phyloP scores from a whole-genome alignment of 129 eudicot genomes.

The Pittosporum tobira region DNA sequence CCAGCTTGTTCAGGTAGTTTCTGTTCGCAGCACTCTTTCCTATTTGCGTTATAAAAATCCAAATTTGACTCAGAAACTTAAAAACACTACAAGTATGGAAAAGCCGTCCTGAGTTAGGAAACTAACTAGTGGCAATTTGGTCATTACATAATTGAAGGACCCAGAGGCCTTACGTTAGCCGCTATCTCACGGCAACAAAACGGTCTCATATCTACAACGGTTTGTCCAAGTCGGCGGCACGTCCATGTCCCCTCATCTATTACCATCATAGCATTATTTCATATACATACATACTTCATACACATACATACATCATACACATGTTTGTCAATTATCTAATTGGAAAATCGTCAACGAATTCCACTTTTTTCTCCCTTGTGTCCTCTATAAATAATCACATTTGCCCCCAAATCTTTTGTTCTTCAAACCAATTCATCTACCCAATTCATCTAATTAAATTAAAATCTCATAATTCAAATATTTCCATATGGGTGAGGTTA shows the following conservation, averaged over 20 bases:
- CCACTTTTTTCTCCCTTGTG: background rate
- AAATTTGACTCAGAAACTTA: too few relatives aligned
- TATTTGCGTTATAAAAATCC: too few relatives aligned
- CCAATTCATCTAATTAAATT: background rate
- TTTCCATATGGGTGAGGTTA: constrained; percentile 41
- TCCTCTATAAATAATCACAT: constrained; percentile 1
- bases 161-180: background rate
- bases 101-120: background rate
- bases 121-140: background rate
- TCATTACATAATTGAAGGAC: background rate
- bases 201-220: constrained; percentile 3
- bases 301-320: background rate
- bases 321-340: background rate
- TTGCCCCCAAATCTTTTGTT: constrained; percentile 8
- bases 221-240: constrained; percentile 9
- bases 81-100: background rate
- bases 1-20: too few relatives aligned
- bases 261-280: too few relatives aligned
- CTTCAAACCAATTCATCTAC: constrained; percentile 3
- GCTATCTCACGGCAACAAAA: background rate
- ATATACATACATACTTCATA: too few relatives aligned
- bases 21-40: too few relatives aligned
- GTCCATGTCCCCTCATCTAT: background rate
- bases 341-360: too few relatives aligned
- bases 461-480: too few relatives aligned